A percentile compares a stretch with the other conserved stretches of the same genome.
Conservation (phyloP, 2,329 filamentous ascomycete genomes). For the Chalaropsis thielavioides region DNA sequence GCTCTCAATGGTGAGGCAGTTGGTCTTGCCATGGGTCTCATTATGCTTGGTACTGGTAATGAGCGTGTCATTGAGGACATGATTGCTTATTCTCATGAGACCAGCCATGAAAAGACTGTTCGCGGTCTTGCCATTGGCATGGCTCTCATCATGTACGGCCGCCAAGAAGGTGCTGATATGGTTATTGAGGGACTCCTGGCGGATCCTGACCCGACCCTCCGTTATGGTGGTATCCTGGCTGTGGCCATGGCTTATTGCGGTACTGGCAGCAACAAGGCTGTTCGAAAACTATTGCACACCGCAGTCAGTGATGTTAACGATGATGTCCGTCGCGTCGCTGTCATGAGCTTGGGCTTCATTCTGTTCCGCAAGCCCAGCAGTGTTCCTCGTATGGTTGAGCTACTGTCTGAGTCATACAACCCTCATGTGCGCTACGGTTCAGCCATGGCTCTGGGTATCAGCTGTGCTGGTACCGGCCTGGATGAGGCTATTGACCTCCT, state of each 20-base stretch:
- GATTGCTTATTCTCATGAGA: constrained; percentile 96
- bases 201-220: constrained; percentile 81
- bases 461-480: constrained; percentile 87
- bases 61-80: constrained; percentile 86
- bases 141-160: constrained; percentile 95
- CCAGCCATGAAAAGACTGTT: constrained; percentile 97
- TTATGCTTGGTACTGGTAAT: constrained; percentile 97
- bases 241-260: constrained; percentile 95
- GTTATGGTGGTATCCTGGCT: constrained; percentile 98
- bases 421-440: constrained; percentile 95
- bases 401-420: constrained; percentile 96
- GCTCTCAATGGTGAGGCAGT: constrained; percentile 95
- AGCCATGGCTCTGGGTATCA: constrained; percentile 95
- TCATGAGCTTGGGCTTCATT: constrained; percentile 97
- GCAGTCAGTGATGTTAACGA: constrained; percentile 97
- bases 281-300: constrained; percentile 85
- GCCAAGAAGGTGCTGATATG: constrained; percentile 87
- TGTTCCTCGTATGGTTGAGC: constrained; percentile 95
- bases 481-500: constrained; percentile 93
- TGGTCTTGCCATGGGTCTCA: constrained; percentile 86
- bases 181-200: constrained; percentile 86
- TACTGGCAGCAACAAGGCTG: constrained; percentile 95
- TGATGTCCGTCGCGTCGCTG: constrained; percentile 86
- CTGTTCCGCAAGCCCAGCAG: constrained; percentile 95
- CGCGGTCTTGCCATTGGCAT: constrained; percentile 90